Base-by-base conservation (phyloP, 1,284 basidiomycete species). In the Malassezia furfur region DNA sequence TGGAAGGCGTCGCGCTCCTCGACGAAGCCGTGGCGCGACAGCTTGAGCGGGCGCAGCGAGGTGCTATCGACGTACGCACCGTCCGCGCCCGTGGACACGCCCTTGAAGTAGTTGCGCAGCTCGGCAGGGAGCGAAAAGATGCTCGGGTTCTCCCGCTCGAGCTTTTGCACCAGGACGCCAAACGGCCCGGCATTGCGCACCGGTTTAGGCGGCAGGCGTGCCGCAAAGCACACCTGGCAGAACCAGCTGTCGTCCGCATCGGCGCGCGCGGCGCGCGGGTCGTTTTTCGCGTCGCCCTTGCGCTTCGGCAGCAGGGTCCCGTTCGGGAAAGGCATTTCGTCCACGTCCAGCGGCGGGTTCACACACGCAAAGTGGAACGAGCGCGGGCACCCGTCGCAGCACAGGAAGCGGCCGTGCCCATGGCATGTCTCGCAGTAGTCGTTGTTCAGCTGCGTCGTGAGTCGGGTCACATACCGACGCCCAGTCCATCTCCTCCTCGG, bases 301-400 rank as follows among this genome's bases (percentile, higher is more conserved):
- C 37, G 8, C 14, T 57, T 54, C 15, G 57, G 63, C 7, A 67
- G 32, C 5, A 67, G 60, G 21, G 57, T 59, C 3, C 63, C 66
- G 43, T 68, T 68, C 0, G 64, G 64, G 3, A 61, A 57, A 5
- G 84, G 84, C 41, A 88, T 78, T 67, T 96, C 90, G 65, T 86
- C 81, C 50, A 85, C 80, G 64, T 91, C 87, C 77, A 96, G 82
- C 21, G 93, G 93, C 39, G 93, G 93, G 74, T 96, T 87, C 66
- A 98, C 82, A 76, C 93, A 99, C 81, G 85, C 85, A 59, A 96
- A 84, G 77, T 99, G 93, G 76, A 96, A 99, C 21, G 90, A 89
- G 62, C 87, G 81, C 31, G 93, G 88, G 74, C 94, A 99, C 12
- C 91, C 91, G 74, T 98, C 93, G 76, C 93, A 99, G 62, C 77